phyloP scores from a whole-genome alignment of 108 stramenopile species.

The Discostella stelligeroides region DNA sequence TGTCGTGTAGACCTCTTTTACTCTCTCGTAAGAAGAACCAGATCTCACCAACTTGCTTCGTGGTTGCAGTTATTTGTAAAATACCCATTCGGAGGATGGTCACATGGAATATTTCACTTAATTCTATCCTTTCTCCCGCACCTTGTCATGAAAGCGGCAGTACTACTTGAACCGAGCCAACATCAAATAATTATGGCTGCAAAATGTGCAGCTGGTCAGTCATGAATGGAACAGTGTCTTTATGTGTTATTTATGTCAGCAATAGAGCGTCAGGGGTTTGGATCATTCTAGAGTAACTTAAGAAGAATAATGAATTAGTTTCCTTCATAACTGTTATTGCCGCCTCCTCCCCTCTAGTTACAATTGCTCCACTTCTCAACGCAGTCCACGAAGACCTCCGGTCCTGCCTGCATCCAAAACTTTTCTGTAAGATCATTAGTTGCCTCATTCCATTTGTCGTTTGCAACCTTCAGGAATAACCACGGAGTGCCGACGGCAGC shows the following conservation, averaged over 20 bases:
- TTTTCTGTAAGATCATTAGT: conserved; percentile 54
- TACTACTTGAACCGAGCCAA: conserved; percentile 19
- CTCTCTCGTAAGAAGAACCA: not conserved
- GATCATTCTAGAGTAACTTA: not conserved
- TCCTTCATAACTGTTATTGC: conserved; percentile 3
- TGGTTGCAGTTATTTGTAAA: conserved; percentile 15
- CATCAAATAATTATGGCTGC: conserved; percentile 31
- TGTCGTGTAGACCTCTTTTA: too few relatives aligned
- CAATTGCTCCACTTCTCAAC: conserved; percentile 65
- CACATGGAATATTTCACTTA: conserved; percentile 73
- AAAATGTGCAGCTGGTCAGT: conserved; percentile 18
- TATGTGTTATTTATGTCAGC: not conserved
- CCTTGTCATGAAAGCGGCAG: conserved; percentile 32
- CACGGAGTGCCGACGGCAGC: conserved; percentile 50
- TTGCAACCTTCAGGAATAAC: conserved; percentile 39
- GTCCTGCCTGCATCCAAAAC: conserved; percentile 69
- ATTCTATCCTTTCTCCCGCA: conserved; percentile 51
- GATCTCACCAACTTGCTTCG: not conserved
- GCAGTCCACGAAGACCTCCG: conserved; percentile 76
- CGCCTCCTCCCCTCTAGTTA: not conserved
- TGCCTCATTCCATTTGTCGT: conserved; percentile 65
- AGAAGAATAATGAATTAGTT: not conserved
- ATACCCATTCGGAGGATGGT: conserved; percentile 85
- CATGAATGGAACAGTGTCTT: not conserved
- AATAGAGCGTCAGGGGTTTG: not conserved